Base-by-base conservation (phyloP, 164 flowering plant genomes). In the Annona cherimola region DNA sequence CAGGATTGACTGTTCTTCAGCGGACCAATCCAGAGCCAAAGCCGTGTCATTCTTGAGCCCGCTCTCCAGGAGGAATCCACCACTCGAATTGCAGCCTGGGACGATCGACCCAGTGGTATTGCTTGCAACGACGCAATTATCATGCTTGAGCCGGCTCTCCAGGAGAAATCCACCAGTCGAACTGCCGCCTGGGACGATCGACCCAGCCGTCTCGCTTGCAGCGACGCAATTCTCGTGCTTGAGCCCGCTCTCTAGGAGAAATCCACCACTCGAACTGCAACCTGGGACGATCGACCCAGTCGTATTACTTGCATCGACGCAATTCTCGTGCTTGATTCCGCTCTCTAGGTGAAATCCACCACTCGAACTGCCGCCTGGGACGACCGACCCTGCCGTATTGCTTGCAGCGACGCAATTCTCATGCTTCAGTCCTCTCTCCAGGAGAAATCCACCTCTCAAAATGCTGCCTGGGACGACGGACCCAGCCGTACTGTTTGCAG, bases 11-110 rank as follows among this genome's bases (percentile, higher is more conserved):
- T 91, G 98, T 76, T 95, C 99, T 46, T 91, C 93, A 14, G 74
- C 72, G 35, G 97, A 83, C 99, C 99, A 95, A 75, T 93, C 99
- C 9, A 82, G 92, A 12, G 95, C 95, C 76, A 88, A 76, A 7
- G 89, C 92, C 1, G 87, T 65, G 19, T 95, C 99, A 75, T 87
- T 89, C 79, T 89, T 91, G 72, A 85, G 81, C 69, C 90, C 91
- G 0, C 85, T 72, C 69, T 88, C 93, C 12, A 84, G 75, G 61
- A 84, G 81, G 62, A 83, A 76, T 40, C 91, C 80, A 75, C 70
- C n/a, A 40, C 61, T n/a, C 71, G 86, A 77, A 72, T 57, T 79
- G 14, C 83, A 83, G 46, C 79, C 63, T 50, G 76, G 84, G 71
- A 75, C 71, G 0, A 83, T 44, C 18, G 76, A 83, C 59, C 79